Conservation (phyloP, 768 basidiomycete species). For the Boletus tylopilopsis region DNA sequence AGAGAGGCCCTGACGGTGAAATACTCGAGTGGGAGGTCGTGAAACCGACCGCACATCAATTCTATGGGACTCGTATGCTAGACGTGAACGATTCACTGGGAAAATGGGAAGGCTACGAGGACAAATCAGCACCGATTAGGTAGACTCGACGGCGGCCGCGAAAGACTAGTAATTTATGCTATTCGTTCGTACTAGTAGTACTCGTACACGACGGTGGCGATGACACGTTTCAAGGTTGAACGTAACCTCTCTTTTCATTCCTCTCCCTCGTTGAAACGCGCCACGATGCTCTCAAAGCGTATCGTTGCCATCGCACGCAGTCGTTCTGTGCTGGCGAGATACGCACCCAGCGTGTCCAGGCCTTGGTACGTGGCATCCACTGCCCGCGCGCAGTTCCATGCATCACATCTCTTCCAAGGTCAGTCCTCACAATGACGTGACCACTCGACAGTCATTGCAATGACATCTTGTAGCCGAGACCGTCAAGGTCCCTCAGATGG, state of each 20-base stretch:
- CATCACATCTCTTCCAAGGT: slow-evolving; percentile 70
- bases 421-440: slow-evolving; percentile 28
- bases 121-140: slow-evolving; percentile 36
- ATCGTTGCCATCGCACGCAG: slow-evolving; percentile 62
- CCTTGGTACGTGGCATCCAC: slow-evolving; percentile 56
- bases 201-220: slow-evolving; percentile 22
- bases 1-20: slow-evolving; percentile 47
- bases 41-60: slow-evolving; percentile 60
- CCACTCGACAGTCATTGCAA: no score
- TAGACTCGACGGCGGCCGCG: not conserved
- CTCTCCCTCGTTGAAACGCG: not conserved
- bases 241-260: no score
- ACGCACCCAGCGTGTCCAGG: slow-evolving; percentile 37
- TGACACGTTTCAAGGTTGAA: not conserved
- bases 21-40: slow-evolving; percentile 51
- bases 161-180: no score
- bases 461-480: slow-evolving; percentile 61
- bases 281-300: slow-evolving; percentile 64
- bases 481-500: slow-evolving; percentile 96
- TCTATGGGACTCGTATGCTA: slow-evolving; percentile 60
- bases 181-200: no score
- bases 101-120: slow-evolving; percentile 68
- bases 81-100: slow-evolving; percentile 52
- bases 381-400: slow-evolving; percentile 62
- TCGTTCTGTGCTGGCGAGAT: slow-evolving; percentile 44